Evolutionary conservation across 2,329 filamentous ascomycete genomes (phyloP), one percentile per base, ranked within the genome.

Genomic region (Drechslerella dactyloides): DNA sequence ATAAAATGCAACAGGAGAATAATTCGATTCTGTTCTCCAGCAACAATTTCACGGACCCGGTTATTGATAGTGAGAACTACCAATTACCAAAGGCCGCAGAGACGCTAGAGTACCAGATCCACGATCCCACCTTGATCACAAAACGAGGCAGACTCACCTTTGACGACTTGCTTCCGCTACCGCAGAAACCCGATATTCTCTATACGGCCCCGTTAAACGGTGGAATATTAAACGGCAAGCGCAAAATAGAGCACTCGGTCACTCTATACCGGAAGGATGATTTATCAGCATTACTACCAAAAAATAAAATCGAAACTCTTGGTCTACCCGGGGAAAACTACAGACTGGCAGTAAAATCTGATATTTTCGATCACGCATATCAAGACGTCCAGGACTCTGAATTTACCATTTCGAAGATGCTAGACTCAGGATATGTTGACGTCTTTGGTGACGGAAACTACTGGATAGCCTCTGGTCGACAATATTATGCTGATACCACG

Each of bases 201-300:
- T 51, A 51, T 27, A 51, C 46, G 8, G 46, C 46, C 5, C 46
- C 17, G 17, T 17, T 51, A 23, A 15, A 51, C 15, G 46, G 46
- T 21, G 46, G 46, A 27, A 51, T 15, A 2, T 23, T 51, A 17
- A 15, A 51, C 15, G 46, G 46, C 10, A 51, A 51, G 46, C 46
- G 46, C 4, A 54, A 54, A 33, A 33, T 54, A 5, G 51, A 54
- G 23, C 51, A 54, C 24, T 15, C 51, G 2, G 15, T 54, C n/a
- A 54, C 51, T 8, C 24, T 54, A 17, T 54, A 54, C 17, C 23
- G 51, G 7, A 54, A 54, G 13, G 51, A 54, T 19, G 51, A 54
- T 23, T 10, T 54, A 2, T 30, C 51, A 17, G 51, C 17, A 6
- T 17, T 54, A 23, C 51, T 54, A 15, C 51, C 51, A 6, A 54